These are phyloP conservation scores for Talaromyces sp. DNA, from an alignment of 2,329 filamentous ascomycete species.

Conservation along the genomic window DNA sequence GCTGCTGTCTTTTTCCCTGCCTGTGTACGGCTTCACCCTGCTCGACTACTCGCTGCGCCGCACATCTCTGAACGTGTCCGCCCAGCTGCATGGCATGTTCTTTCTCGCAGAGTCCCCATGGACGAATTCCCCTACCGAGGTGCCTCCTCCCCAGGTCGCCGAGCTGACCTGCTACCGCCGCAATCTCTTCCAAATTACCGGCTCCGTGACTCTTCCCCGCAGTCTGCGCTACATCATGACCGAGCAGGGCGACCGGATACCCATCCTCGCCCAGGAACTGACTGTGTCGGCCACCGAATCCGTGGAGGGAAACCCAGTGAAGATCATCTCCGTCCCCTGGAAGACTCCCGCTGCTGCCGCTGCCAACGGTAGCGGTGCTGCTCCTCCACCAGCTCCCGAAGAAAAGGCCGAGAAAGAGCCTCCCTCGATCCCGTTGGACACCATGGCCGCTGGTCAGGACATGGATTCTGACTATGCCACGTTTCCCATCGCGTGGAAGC, in stretches of 20 bases:
- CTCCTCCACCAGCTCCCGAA: conserved; percentile 39
- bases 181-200: conserved; percentile 94
- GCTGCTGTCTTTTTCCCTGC: conserved; percentile 67
- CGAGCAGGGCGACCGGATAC: conserved; percentile 58
- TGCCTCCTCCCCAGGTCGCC: conserved; percentile 49
- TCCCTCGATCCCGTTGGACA: conserved; percentile 68
- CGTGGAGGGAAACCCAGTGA: conserved; percentile 84
- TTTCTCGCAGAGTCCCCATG: conserved; percentile 62
- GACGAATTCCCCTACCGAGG: conserved; percentile 50
- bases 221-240: conserved; percentile 74
- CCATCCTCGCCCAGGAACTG: conserved; percentile 77
- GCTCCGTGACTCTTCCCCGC: conserved; percentile 74
- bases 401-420: conserved; percentile 79
- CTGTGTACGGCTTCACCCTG: conserved; percentile 55
- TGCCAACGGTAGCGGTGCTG: conserved; percentile 60
- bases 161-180: conserved; percentile 94
- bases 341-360: conserved; percentile 79
- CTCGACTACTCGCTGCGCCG: conserved; percentile 55
- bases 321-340: conserved; percentile 95
- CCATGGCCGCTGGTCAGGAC: conserved; percentile 59
- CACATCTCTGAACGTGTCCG: conserved; percentile 53
- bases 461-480: conserved; percentile 78
- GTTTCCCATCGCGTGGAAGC: conserved; percentile 90
- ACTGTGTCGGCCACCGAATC: conserved; percentile 90
- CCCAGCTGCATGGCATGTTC: conserved; percentile 65